Base-by-base conservation (phyloP, 1,139 yeast genomes). In the Hemisphaericaspora subhashii region DNA sequence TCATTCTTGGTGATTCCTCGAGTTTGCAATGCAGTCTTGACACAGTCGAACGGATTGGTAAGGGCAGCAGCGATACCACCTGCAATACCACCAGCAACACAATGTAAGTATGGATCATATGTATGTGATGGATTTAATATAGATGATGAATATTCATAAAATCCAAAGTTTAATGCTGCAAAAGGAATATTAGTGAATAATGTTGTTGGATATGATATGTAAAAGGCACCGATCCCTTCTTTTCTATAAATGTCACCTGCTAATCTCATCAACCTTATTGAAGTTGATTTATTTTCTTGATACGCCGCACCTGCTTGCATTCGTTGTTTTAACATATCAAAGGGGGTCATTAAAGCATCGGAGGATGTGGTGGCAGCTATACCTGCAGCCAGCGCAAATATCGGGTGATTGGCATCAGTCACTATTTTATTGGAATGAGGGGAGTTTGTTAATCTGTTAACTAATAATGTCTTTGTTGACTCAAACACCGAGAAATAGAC, bases 311-410 rank as follows among this genome's bases (percentile, higher is more conserved):
- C 40, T 12, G 67, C 73, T 53, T 72, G 77, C 77, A 72, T 72
- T 55, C 77, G 57, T 53, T 92, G 99, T 60, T 92, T 92, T 47
- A 94, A 73, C 30, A 92, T 95, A 57, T 92, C 99, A 58, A 92
- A 92, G 16, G 99, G 99, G 46, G 95, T 92, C 98, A 92, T 90
- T 50, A 94, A 73, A 3, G 97, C 97, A 64, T 92, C 98, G 3
- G 94, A 83, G 1, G 95, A 88, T 14, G 82, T 80, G 5, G 98
- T 92, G 21, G 98, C 98, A 15, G 88, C 83, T n/a, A 90, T 86
- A 46, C 98, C 98, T 12, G 96, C 92, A 14, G 81, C 60, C 34
- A 94, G 86, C 6, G 96, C 92, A 52, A 86, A 83, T 38, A 84
- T 54, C 12, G 96, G 95, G 54, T 84, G 88, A 53, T 81, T 84